These are phyloP conservation scores for Teunomyces kruisii DNA, from an alignment of 805 yeast genomes.

Conservation along the genomic window DNA sequence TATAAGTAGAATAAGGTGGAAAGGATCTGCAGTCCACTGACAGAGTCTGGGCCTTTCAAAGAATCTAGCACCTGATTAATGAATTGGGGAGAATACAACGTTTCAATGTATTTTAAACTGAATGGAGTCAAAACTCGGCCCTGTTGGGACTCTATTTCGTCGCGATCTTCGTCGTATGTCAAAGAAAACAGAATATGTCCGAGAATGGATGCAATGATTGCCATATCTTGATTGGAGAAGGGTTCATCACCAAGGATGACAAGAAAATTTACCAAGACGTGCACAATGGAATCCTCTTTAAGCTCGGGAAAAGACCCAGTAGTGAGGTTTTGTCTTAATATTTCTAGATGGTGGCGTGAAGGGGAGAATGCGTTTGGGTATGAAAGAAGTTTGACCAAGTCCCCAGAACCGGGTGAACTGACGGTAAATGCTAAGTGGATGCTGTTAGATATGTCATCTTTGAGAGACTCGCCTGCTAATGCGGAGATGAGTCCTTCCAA, in stretches of 20 bases:
- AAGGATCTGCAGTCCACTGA: conserved; percentile 17
- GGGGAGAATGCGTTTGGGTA: neutral
- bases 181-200: conserved; percentile 18
- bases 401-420: neutral
- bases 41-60: neutral
- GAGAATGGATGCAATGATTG: conserved; percentile 18
- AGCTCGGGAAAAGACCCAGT: too few relatives aligned
- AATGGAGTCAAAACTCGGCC: neutral
- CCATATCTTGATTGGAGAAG: conserved; percentile 17
- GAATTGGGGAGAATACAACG: conserved; percentile 21
- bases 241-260: conserved; percentile 13
- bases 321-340: neutral
- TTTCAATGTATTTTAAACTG: conserved; percentile 1
- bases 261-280: conserved; percentile 19
- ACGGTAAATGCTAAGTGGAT: neutral
- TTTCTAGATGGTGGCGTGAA: neutral
- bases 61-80: conserved; percentile 17
- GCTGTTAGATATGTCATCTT: neutral
- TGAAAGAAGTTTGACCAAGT: neutral
- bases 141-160: conserved; percentile 1
- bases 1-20: conserved; percentile 35
- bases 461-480: neutral
- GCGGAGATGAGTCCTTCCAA: neutral
- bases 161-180: conserved; percentile 7
- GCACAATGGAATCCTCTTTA: conserved; percentile 3